These are phyloP conservation scores for Miscanthus sacchariflorus DNA, from an alignment of 202 grass and related monocot genomes.

Conservation along the genomic window DNA sequence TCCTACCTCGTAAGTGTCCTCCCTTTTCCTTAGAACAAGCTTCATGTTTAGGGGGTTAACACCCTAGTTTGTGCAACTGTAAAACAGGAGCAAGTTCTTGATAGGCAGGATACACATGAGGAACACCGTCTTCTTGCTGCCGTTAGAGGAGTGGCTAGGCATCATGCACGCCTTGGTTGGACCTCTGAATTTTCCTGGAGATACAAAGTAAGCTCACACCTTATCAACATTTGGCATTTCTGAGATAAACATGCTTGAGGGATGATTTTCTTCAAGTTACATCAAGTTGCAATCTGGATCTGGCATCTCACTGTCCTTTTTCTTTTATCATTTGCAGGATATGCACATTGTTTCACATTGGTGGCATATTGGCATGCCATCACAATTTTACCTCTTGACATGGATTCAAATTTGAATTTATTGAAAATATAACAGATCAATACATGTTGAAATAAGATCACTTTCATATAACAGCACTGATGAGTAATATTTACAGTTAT, in stretches of 20 bases:
- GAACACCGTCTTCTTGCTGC: constrained; percentile 44
- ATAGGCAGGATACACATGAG: constrained; percentile 44
- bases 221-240: background rate
- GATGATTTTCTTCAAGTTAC: constrained; percentile 38
- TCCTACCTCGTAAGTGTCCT: constrained; percentile 49
- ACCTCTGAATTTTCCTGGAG: constrained; percentile 16
- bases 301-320: constrained; percentile 17
- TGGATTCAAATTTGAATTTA: constrained; percentile 26
- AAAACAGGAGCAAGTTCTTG: constrained; percentile 56
- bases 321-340: constrained; percentile 40
- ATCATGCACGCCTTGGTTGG: constrained; percentile 3
- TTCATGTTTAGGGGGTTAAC: constrained; percentile 27
- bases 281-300: constrained; percentile 3
- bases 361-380: background rate
- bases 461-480: constrained; percentile 15
- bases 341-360: constrained; percentile 38
- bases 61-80: constrained; percentile 10
- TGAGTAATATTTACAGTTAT: background rate
- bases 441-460: background rate
- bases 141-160: constrained; percentile 30
- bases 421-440: constrained; percentile 8
- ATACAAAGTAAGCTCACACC: constrained; percentile 29
- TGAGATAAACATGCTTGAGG: constrained; percentile 19
- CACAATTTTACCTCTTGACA: constrained; percentile 23
- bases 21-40: constrained; percentile 18